Conservation (phyloP, 768 basidiomycete genomes). For the Roridomyces roridus region DNA sequence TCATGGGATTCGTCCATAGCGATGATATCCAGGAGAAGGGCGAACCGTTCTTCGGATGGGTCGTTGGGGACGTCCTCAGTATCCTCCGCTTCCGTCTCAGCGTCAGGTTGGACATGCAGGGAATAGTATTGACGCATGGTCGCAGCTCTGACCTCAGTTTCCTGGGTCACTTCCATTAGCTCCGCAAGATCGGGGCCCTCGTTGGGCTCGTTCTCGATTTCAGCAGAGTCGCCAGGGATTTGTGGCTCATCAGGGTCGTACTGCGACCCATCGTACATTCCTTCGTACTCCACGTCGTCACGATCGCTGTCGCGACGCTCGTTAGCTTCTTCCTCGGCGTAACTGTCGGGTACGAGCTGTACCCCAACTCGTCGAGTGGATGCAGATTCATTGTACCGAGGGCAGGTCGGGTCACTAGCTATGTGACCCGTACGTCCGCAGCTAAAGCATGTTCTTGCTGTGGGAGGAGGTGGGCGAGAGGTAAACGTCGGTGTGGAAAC, state of each 20-base stretch:
- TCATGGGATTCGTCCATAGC: no score
- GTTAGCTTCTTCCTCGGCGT: background rate
- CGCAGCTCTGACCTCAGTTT: background rate
- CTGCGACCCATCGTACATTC: background rate
- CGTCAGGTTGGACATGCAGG: background rate
- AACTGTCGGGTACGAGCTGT: background rate
- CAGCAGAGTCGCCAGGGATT: background rate
- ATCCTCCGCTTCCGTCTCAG: background rate
- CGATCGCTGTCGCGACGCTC: background rate
- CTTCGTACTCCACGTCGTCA: background rate
- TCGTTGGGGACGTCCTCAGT: background rate
- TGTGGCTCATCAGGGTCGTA: background rate
- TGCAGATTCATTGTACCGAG: background rate
- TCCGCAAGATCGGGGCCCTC: background rate
- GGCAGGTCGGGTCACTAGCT: background rate
- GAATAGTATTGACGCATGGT: conserved; percentile 5
- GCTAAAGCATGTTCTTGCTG: background rate
- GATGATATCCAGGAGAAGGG: background rate
- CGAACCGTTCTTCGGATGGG: no score
- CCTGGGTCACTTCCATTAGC: background rate
- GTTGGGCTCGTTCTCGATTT: background rate
- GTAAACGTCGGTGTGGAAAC: no score
- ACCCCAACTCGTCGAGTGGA: background rate
- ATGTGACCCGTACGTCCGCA: background rate
- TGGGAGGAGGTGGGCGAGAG: background rate